phyloP scores from a whole-genome alignment of 2,329 filamentous ascomycete genomes.

The Lasiodiplodia hormozganensis region DNA sequence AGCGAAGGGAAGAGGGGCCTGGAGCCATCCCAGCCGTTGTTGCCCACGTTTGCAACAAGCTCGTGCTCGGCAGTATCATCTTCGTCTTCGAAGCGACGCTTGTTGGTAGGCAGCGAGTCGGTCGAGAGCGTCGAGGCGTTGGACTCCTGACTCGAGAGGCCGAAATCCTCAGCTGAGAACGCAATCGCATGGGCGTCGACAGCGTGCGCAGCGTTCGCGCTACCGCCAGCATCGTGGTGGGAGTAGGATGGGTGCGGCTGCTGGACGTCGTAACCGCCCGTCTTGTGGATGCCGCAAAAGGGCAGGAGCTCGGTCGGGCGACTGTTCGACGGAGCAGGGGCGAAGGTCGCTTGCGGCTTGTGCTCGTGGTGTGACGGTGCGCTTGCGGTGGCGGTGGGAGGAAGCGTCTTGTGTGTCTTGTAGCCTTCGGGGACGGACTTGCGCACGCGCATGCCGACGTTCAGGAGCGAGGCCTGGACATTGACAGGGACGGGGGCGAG shows the following conservation, averaged over 20 bases:
- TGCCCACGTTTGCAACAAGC: constrained; percentile 10
- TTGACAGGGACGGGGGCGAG: constrained; percentile 61
- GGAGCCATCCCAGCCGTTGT: constrained; percentile 34
- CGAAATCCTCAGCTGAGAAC: constrained; percentile 43
- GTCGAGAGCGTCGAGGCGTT: constrained; percentile 39
- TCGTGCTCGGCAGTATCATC: constrained; percentile 36
- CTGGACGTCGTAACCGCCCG: constrained; percentile 61
- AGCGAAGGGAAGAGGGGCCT: constrained; percentile 25
- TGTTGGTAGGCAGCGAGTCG: constrained; percentile 42
- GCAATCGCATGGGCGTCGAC: constrained; percentile 25
- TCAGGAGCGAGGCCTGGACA: constrained; percentile 83
- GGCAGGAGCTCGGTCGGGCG: constrained; percentile 71
- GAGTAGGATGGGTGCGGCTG: constrained; percentile 45
- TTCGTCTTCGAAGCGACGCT: constrained; percentile 48
- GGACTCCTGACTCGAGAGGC: constrained; percentile 43
- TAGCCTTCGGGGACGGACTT: constrained; percentile 95
- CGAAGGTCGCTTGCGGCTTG: not conserved
- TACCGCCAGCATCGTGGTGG: constrained; percentile 49
- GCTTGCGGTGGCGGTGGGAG: not conserved
- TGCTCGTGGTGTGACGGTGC: not conserved
- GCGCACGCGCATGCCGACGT: constrained; percentile 91
- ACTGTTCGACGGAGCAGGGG: not conserved
- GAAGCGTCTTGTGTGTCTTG: constrained; percentile 69
- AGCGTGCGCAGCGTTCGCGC: constrained; percentile 34
- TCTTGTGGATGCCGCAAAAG: constrained; percentile 80